Evolutionary conservation across 2,329 filamentous ascomycete genomes (phyloP), one percentile per base, ranked within the genome.

Genomic region (Volutella citrinella): DNA sequence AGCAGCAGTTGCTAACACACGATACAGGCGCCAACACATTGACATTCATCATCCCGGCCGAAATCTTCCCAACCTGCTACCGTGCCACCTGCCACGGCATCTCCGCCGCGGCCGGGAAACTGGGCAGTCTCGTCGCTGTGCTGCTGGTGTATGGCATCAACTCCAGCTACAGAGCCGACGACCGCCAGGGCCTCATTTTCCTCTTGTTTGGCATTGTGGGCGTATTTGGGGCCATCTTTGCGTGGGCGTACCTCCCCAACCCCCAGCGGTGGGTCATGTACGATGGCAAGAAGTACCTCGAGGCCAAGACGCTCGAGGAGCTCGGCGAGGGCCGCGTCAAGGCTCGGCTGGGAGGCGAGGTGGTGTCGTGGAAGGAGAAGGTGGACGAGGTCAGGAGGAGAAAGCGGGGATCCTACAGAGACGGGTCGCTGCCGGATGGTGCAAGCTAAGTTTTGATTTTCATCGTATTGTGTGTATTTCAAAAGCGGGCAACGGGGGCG

Each of bases 31-130:
- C 76, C 25, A 81, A 81, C 46, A 76, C 74, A 1, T 68, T 80
- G 10, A 82, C 77, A 0, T 81, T 82, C 48, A 74, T 82, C 34
- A 72, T 82, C 12, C 77, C 79, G 2, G 78, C 76, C 25, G 78
- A 83, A 51, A 72, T 80, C 25, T 84, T 83, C 51, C 78, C 77
- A 0, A 82, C 78, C 3, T 69, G 71, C 42, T 82, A 80, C 46
- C 71, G 79, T 24, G 78, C 71, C 31, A 78, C 77, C 1, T 80
- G 76, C 38, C 76, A 80, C 48, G 77, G 76, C 16, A 76, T 81
- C 32, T 77, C 76, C 0, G 77, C 78, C 1, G 77, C 77, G 0
- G 69, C 70, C 1, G 78, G 77, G 10, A 81, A 81, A 48, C 55
- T 76, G 2, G 77, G 76, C 16, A 74, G 72, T 38, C 69, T 80